A percentile compares a stretch with the other conserved stretches of the same genome.
Conservation (phyloP, 2,329 filamentous ascomycete species). For the Pseudofabraea citricarpa region DNA sequence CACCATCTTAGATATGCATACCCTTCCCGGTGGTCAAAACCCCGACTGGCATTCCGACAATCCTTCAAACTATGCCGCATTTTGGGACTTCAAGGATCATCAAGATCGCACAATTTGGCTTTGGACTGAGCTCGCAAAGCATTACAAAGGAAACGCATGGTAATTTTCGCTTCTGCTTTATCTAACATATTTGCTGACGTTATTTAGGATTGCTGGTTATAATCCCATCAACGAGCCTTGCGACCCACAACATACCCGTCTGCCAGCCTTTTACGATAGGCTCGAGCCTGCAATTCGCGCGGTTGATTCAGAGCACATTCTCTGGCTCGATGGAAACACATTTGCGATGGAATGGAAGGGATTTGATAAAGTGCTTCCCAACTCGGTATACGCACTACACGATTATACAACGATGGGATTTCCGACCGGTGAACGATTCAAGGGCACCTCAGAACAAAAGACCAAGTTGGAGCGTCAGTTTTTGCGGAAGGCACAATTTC, state of each 20-base stretch:
- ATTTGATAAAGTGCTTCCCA: slow-evolving; percentile 37
- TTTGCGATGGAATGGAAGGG: slow-evolving; percentile 39
- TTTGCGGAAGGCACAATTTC: slow-evolving; percentile 42
- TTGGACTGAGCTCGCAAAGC: slow-evolving; percentile 40
- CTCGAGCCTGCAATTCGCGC: slow-evolving; percentile 40
- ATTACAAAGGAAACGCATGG: slow-evolving; percentile 40
- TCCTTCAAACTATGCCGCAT: slow-evolving; percentile 37
- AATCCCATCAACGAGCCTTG: slow-evolving; percentile 48
- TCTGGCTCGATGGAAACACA: slow-evolving; percentile 40
- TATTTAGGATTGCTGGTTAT: slow-evolving; percentile 41
- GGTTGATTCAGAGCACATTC: slow-evolving; percentile 40
- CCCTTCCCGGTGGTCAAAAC: slow-evolving; percentile 44
- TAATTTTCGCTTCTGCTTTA: not conserved
- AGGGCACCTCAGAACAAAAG: slow-evolving; percentile 36
- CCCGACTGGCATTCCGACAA: slow-evolving; percentile 47
- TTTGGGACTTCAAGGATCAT: slow-evolving; percentile 46
- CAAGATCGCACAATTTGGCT: slow-evolving; percentile 45
- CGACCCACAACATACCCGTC: slow-evolving; percentile 39
- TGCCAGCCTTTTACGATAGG: slow-evolving; percentile 40
- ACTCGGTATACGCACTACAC: slow-evolving; percentile 40
- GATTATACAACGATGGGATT: slow-evolving; percentile 41
- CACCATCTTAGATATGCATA: slow-evolving; percentile 45
- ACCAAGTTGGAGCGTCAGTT: slow-evolving; percentile 35
- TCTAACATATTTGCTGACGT: not conserved
- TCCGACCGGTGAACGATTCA: slow-evolving; percentile 33